phyloP scores from a whole-genome alignment of 2,329 filamentous ascomycete species.

The Ampelomyces quisqualis region DNA sequence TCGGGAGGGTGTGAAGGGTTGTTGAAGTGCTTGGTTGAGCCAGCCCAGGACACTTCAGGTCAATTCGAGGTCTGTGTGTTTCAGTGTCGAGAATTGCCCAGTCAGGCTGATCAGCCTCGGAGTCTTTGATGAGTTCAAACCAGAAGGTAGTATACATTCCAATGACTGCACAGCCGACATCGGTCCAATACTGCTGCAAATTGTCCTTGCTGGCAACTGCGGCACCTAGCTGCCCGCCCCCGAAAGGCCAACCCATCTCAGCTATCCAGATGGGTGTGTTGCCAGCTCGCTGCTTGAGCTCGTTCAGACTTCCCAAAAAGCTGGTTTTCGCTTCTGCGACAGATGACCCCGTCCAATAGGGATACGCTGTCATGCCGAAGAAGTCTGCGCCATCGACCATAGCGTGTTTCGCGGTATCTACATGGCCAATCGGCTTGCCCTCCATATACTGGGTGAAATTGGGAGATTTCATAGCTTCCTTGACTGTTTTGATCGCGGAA shows the following conservation, averaged over 20 bases:
- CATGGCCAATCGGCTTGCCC: constrained; percentile 47
- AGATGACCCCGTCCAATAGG: constrained; percentile 31
- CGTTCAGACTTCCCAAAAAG: constrained; percentile 24
- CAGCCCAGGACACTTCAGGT: constrained; percentile 20
- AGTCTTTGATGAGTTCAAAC: constrained; percentile 34
- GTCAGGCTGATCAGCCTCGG: constrained; percentile 21
- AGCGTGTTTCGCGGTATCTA: constrained; percentile 31
- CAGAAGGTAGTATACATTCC: constrained; percentile 38
- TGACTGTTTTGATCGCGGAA: constrained; percentile 50
- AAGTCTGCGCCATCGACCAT: constrained; percentile 35
- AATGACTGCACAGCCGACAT: constrained; percentile 34
- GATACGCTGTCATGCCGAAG: constrained; percentile 38
- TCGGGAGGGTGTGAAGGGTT: too few relatives aligned
- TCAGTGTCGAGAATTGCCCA: constrained; percentile 28
- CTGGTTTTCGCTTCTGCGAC: constrained; percentile 45
- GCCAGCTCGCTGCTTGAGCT: constrained; percentile 23
- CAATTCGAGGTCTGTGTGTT: constrained; percentile 18
- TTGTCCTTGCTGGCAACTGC: constrained; percentile 22
- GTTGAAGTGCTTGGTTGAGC: background rate
- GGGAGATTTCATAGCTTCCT: constrained; percentile 58
- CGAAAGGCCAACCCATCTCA: constrained; percentile 38
- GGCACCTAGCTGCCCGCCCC: constrained; percentile 11
- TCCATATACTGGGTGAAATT: constrained; percentile 48
- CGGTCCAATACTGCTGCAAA: constrained; percentile 32
- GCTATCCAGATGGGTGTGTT: constrained; percentile 37